phyloP scores from a whole-genome alignment of 2,329 filamentous ascomycete species.

The Colletotrichum navitas region DNA sequence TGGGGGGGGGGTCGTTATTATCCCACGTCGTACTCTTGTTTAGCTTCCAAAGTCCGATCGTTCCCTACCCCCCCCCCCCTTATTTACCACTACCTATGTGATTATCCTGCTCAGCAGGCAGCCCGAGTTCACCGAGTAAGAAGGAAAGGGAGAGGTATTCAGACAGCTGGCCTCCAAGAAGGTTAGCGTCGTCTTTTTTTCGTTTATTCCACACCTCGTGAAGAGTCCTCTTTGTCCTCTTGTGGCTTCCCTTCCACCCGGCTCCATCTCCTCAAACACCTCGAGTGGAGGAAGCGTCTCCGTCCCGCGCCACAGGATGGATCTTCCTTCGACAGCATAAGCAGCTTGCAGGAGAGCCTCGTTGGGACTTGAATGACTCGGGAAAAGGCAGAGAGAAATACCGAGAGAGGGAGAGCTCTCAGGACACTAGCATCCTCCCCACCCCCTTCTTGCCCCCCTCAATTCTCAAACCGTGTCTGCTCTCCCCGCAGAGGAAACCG shows the following conservation, averaged over 20 bases:
- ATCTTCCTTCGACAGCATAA: conserved; percentile 26
- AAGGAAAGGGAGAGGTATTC: not conserved
- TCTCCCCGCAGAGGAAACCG: conserved; percentile 6
- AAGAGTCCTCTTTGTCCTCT: conserved; percentile 23
- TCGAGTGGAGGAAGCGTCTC: conserved; percentile 9
- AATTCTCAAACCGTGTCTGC: not conserved
- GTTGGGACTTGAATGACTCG: conserved; percentile 19
- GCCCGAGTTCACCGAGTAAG: conserved; percentile 9
- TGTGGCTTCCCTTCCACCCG: not conserved
- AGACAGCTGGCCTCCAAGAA: not conserved
- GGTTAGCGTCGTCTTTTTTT: not conserved
- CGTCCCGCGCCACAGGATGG: conserved; percentile 21
- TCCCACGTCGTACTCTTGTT: conserved; percentile 8
- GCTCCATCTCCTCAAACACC: conserved; percentile 31
- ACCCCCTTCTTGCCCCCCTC: no score
- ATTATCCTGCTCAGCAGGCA: not conserved
- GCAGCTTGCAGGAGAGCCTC: conserved; percentile 16
- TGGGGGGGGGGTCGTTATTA: not conserved
- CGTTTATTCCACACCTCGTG: not conserved
- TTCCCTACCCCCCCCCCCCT: not conserved
- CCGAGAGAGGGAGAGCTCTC: not conserved
- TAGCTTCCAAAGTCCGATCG: not conserved
- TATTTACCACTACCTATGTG: not conserved
- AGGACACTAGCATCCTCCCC: not conserved
- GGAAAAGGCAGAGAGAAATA: not conserved